These are phyloP conservation scores for Eimeria brunetti DNA, from an alignment of 169 alveolate species.

Conservation along the genomic window DNA sequence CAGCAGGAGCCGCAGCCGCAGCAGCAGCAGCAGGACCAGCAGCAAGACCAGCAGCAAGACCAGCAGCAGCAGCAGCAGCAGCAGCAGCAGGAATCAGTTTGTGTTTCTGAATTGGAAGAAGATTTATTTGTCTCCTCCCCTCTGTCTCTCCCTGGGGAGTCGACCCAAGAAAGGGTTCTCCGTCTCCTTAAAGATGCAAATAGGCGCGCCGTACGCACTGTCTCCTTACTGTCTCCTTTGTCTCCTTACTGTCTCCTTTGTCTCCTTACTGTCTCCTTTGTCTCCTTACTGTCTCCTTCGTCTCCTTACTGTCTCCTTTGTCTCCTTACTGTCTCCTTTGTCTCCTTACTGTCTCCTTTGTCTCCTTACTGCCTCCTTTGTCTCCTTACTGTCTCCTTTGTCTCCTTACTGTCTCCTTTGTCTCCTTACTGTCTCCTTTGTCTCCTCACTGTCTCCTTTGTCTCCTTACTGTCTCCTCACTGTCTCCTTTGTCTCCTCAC, in stretches of 20 bases:
- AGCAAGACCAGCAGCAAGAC: too few relatives aligned
- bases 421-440: background rate
- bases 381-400: background rate
- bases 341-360: too few relatives aligned
- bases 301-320: too few relatives aligned
- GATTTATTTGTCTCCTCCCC: background rate
- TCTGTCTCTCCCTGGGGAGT: constrained; percentile 30
- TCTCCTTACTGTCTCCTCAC: background rate
- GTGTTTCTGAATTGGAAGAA: background rate
- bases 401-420: background rate
- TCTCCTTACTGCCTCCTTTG: too few relatives aligned
- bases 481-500: too few relatives aligned
- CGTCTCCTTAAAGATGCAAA: constrained; percentile 27
- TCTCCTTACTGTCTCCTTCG: too few relatives aligned
- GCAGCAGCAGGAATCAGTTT: background rate
- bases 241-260: too few relatives aligned
- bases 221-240: background rate
- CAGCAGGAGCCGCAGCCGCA: background rate
- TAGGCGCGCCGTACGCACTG: background rate
- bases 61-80: background rate
- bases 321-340: too few relatives aligned
- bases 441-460: background rate
- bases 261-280: too few relatives aligned
- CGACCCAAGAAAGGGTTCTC: background rate
- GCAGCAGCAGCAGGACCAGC: background rate